Evolutionary conservation across 108 stramenopile species (phyloP).

Genomic region (Fistulifera pelliculosa): DNA sequence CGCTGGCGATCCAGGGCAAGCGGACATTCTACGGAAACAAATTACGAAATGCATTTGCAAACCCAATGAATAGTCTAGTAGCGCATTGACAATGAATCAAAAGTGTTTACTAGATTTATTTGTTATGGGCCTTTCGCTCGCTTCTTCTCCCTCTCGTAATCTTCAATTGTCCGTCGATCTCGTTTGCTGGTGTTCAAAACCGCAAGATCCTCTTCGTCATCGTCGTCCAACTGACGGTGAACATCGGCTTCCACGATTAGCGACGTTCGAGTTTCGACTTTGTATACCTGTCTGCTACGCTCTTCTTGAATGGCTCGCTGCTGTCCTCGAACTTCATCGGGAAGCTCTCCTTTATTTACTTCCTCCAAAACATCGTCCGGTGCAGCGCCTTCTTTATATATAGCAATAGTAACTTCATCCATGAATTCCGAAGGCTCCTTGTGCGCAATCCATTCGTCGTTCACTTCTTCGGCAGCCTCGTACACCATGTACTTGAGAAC

Average conservation of each 20-base stretch:
- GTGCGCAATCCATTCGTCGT: constrained; percentile 78
- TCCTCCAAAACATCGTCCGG: constrained; percentile 74
- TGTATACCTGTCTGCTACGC: constrained; percentile 25
- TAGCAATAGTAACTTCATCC: constrained; percentile 60
- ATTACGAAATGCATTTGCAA: neutral
- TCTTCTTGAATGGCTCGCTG: constrained; percentile 50
- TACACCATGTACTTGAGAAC: constrained; percentile 76
- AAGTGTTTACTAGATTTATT: no score
- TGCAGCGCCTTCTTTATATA: constrained; percentile 81
- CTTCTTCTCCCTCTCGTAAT: constrained; percentile 52
- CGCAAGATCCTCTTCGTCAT: constrained; percentile 34
- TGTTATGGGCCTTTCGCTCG: neutral
- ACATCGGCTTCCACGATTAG: constrained; percentile 11
- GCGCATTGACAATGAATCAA: no score
- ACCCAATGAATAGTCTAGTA: no score
- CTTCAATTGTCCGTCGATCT: constrained; percentile 77
- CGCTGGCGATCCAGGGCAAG: neutral
- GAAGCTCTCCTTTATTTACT: constrained; percentile 67
- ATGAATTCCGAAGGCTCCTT: constrained; percentile 76
- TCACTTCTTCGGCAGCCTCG: constrained; percentile 80
- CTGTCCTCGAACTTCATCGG: constrained; percentile 69
- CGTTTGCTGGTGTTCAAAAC: constrained; percentile 71
- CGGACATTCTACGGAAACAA: neutral
- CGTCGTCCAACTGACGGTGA: constrained; percentile 20
- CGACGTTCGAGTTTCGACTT: constrained; percentile 28